A percentile compares a stretch with the other conserved stretches of the same genome.
phyloP scores from a whole-genome alignment of 768 basidiomycete species.

The Boletus barrowsii region DNA sequence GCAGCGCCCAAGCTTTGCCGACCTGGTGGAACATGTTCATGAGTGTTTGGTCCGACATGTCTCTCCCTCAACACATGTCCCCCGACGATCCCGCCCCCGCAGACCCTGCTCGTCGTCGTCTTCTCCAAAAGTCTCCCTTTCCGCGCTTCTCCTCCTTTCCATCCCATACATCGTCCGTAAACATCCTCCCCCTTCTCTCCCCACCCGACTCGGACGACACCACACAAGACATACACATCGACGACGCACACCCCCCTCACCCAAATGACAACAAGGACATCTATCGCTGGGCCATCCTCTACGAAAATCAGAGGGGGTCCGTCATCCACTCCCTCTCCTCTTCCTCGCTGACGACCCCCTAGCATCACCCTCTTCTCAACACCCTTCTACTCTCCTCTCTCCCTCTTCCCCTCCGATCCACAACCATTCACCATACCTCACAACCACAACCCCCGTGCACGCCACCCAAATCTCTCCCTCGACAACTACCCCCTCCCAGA shows the following conservation, averaged over 20 bases:
- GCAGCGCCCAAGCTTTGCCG: constrained; percentile 4
- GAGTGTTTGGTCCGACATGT: constrained; percentile 12
- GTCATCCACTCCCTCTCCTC: constrained; percentile 15
- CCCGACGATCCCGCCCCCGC: constrained; percentile 42
- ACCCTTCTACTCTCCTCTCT: constrained; percentile 66
- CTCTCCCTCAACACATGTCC: constrained; percentile 38
- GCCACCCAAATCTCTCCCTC: constrained; percentile 56
- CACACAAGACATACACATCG: constrained; percentile 31
- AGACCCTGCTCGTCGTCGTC: constrained; percentile 46
- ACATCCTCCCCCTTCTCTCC: background rate
- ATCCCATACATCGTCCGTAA: constrained; percentile 12
- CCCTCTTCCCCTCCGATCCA: constrained; percentile 71
- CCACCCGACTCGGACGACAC: background rate
- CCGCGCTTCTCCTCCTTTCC: constrained; percentile 32
- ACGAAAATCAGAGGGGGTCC: constrained; percentile 83
- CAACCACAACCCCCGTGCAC: constrained; percentile 34
- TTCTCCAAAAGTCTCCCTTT: constrained; percentile 37
- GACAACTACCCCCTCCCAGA: constrained; percentile 71
- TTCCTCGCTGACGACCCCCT: constrained; percentile 26
- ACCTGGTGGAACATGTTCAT: constrained; percentile 17
- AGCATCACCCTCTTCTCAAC: constrained; percentile 66
- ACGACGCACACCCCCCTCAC: constrained; percentile 19
- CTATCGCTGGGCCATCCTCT: constrained; percentile 75
- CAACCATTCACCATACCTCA: constrained; percentile 66
- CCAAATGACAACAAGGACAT: constrained; percentile 41